Evolutionary conservation across 2,329 filamentous ascomycete genomes (phyloP), one percentile per base, ranked within the genome.

Genomic region (Aspergillus sp.): DNA sequence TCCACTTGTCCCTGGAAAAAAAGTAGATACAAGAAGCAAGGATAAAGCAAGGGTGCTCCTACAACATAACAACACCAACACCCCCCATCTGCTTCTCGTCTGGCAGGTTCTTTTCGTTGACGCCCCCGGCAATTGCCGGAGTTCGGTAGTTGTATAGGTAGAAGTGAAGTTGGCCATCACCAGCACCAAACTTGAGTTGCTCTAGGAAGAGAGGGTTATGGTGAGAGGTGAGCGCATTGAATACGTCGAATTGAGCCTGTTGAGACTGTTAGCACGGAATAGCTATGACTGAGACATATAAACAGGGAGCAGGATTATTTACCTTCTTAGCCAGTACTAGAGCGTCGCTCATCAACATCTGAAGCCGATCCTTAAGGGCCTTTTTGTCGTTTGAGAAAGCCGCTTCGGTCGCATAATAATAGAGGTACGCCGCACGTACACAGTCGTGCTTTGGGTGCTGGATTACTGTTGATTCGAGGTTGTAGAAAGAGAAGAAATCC

Each of bases 111-210:
- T 83, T 86, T 68, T 83, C 83, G 73, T 97, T 87, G 44, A 98
- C 87, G 20, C 95, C 95, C 49, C 95, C 93, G 0, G 86, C 80
- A 68, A 99, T 89, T n/a, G 88, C 86, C 59, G 90, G 87, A 12
- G 91, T 90, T 57, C 91, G 87, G 80, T 97, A 99, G 78, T 99
- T 99, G 83, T 96, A 99, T 33, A 99, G 81, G 75, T 99, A 99
- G 78, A 93, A 99, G 76, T 99, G 92, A 67, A 99, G 81, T 74
- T 95, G 91, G 47, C 95, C 95, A 73, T 99, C 95, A 33, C 95
- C 95, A 5, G 89, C 88, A 45, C 93, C 95, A 69, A 97, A 99
- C 75, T 96, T 96, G 71, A 97, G 91, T 65, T 97, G 84, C 71
- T 93, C 88, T 5, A 99, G 82, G 83, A 99, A 98, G 19, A 98